Evolutionary conservation across 768 basidiomycete species (phyloP), one percentile per base, ranked within the genome.

Genomic region (Tricholoma matsutake): DNA sequence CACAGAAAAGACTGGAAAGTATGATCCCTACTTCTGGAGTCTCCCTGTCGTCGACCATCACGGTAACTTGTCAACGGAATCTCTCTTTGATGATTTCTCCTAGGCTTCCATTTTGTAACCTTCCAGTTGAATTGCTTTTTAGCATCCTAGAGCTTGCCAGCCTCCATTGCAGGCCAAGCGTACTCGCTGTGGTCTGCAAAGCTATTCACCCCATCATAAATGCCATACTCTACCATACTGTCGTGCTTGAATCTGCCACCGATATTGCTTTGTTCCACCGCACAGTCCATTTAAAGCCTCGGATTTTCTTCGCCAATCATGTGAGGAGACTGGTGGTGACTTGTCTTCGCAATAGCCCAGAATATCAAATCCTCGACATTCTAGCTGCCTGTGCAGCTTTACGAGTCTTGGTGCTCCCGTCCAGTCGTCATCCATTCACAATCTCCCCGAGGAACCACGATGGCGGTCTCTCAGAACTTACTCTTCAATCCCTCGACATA

Each of bases 311-410:
- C 35, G 60, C 72, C 13, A 57, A 60, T 6, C 70, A 73, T 56
- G 74, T 80, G 61, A 77, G 74, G 65, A 75, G 66, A 39, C 61
- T 80, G n/a, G 74, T 70, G 4, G 63, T 80, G 34, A 76, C 74
- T 20, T 68, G 73, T 62, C 62, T 65, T 49, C 69, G 64, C 20
- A 67, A 64, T 54, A 49, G 28, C 25, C 49, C 57, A 7, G 63
- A 62, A 31, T 61, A 61, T 56, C 66, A 69, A 41, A 45, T 76
- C 58, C 63, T 67, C 57, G 59, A 65, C 25, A 72, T 78, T 61
- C 61, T 79, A 22, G 61, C 68, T 3, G 63, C 69, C 13, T 81
- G 79, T 66, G 64, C 72, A 10, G 72, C 72, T n/a, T 31, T 75
- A 22, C 69, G 72, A 56, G 65, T 67, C 6, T 58, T 81, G 22